Evolutionary conservation across 805 yeast species (phyloP).

Genomic region (Deakozyma indianensis): DNA sequence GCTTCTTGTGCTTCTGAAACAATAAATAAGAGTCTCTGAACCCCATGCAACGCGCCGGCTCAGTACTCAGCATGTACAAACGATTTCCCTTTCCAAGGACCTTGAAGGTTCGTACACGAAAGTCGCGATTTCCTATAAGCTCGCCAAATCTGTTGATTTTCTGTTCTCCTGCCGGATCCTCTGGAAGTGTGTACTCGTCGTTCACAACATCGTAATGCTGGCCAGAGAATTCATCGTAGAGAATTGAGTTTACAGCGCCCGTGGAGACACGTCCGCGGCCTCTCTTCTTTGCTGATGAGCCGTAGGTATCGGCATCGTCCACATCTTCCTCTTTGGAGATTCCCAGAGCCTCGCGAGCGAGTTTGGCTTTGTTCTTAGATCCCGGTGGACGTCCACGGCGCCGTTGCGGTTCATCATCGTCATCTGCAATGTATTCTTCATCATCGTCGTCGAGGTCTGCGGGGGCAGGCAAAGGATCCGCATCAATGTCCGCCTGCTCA

Average conservation of each 20-base stretch:
- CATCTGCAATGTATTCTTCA: conserved; percentile 11
- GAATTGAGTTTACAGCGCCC: conserved; percentile 23
- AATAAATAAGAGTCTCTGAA: conserved; percentile 82
- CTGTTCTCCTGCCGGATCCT: conserved; percentile 63
- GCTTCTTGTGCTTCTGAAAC: conserved; percentile 69
- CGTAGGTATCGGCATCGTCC: conserved; percentile 10
- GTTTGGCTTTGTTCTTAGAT: conserved; percentile 7
- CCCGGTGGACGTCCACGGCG: conserved; percentile 17
- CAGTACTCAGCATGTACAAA: conserved; percentile 83
- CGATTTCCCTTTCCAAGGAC: conserved; percentile 46
- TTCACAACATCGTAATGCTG: conserved; percentile 45
- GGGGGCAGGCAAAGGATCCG: conserved; percentile 14
- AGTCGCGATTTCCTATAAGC: conserved; percentile 58
- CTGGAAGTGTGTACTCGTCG: conserved; percentile 68
- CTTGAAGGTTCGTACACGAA: conserved; percentile 35
- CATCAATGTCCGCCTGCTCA: conserved; percentile 17
- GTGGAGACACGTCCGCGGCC: conserved; percentile 31
- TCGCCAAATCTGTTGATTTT: conserved; percentile 60
- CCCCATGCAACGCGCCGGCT: conserved; percentile 91
- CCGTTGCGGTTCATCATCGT: conserved; percentile 9
- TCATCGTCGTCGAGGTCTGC: conserved; percentile 16
- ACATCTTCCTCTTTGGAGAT: conserved; percentile 10
- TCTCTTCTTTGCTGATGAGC: conserved; percentile 8
- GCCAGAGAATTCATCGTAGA: conserved; percentile 25
- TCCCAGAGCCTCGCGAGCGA: background rate